Base-by-base conservation (phyloP, 495 filamentous ascomycete species). In the Penicillium argentinense region DNA sequence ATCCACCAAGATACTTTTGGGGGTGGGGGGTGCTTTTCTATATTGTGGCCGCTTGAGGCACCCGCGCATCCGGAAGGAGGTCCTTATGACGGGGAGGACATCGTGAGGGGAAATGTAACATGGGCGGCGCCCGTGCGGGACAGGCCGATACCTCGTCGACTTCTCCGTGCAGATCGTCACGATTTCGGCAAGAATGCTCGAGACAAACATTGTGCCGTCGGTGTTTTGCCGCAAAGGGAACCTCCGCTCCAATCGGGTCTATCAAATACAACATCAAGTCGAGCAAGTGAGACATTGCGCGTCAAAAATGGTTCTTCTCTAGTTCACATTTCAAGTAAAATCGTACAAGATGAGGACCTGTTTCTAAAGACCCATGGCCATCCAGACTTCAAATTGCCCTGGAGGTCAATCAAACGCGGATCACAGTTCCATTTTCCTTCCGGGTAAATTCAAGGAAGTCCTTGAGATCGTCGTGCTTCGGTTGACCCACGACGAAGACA, bases 401-500 rank as follows among this genome's bases (percentile, higher is more conserved):
- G n/a, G n/a, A n/a, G n/a, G n/a, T 32, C 9, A 45, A 23, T 68
- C 27, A 59, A 9, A 54, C 45, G 9, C 19, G 38, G n/a, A 61
- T 53, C 2, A 45, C 45, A 11, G 54, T 58, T 17, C 40, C 33
- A 25, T 58, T 58, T 33, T 61, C 54, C 33, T 54, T 45, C 5
- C 26, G 50, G 22, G 51, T 47, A 19, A 61, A 61, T 1, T 57
- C 45, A 23, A 61, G 45, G 42, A 61, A 61, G 6, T 34, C 38
- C 14, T 55, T 28, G 9, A 61, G 41, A 17, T 49, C 33, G 9
- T 54, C 42, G 39, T 61, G 51, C 39, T 52, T 47, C 16, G 51
- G 45, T 3, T 51, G 30, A 12, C 51, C 54, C 2, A 61, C 57
- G 14, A 61, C 28, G 11, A 61, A 61, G 3, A 61, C 57, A 7